Evolutionary conservation across 2,329 filamentous ascomycete genomes (phyloP).

Genomic region (Diaporthe citriasiana): DNA sequence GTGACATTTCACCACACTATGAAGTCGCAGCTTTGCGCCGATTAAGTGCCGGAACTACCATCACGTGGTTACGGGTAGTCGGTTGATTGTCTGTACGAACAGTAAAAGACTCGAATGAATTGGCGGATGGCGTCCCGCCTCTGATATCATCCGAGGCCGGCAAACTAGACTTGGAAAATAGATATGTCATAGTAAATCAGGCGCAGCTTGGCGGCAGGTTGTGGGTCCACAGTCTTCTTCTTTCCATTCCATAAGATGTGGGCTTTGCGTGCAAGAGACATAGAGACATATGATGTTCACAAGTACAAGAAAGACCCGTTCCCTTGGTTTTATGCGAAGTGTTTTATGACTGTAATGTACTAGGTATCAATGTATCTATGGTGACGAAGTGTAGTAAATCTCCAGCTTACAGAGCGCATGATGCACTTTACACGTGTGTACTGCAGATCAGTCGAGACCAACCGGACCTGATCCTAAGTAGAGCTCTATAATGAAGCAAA

Average conservation of each 20-base stretch:
- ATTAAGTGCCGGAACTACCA: background rate
- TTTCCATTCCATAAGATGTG: background rate
- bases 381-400: background rate
- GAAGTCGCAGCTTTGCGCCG: background rate
- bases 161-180: background rate
- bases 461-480: background rate
- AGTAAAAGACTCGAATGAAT: no score
- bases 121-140: background rate
- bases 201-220: background rate
- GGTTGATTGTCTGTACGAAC: background rate
- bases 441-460: background rate
- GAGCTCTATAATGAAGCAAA: background rate
- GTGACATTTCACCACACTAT: background rate
- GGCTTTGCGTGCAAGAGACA: background rate
- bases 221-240: no score
- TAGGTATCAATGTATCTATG: background rate
- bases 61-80: background rate
- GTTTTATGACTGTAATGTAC: background rate
- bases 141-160: no score
- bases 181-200: no score
- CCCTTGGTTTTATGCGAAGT: background rate
- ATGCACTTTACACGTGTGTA: background rate
- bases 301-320: background rate
- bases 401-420: background rate
- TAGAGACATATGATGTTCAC: background rate